Percentiles rank a stretch among this genome's conserved stretches.
Conservation (phyloP, 1,284 basidiomycete species). For the Trametes polyzona region DNA sequence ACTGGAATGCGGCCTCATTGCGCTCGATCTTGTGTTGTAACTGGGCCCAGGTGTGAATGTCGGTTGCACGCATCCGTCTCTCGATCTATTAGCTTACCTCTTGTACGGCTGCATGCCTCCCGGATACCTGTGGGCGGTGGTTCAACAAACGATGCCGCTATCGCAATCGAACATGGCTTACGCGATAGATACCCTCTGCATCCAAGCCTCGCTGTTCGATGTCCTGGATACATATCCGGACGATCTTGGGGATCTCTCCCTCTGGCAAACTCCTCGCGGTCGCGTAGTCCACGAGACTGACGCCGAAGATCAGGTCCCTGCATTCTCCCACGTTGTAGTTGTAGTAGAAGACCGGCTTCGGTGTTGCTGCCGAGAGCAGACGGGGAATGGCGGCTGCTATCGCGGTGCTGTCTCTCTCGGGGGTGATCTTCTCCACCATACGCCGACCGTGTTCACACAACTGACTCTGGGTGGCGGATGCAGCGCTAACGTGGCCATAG, state of each 20-base stretch:
- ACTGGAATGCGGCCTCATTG: conserved; percentile 85
- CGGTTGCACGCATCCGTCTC: too few species aligned
- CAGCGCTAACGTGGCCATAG: conserved; percentile 53
- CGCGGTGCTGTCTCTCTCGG: conserved; percentile 68
- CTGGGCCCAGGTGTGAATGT: conserved; percentile 39
- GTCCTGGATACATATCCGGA: conserved; percentile 84
- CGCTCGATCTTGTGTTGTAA: conserved; percentile 89
- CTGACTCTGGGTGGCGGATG: conserved; percentile 69
- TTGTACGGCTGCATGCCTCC: conserved; percentile 85
- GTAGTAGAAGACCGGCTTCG: conserved; percentile 72
- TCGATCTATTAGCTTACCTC: conserved; percentile 50
- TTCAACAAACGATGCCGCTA: neutral
- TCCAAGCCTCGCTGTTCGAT: conserved; percentile 83
- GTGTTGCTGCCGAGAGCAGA: conserved; percentile 62
- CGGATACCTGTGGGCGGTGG: conserved; percentile 62
- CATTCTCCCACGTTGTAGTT: conserved; percentile 90
- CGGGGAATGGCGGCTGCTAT: conserved; percentile 59
- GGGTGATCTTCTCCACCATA: conserved; percentile 67
- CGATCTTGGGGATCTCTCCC: conserved; percentile 81
- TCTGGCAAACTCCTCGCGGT: conserved; percentile 79
- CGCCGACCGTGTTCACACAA: conserved; percentile 60
- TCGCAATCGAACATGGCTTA: conserved; percentile 38
- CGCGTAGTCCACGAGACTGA: conserved; percentile 91
- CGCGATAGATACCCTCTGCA: conserved; percentile 85
- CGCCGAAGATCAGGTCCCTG: conserved; percentile 89